Base-by-base conservation (phyloP, 805 yeast species). In the Lachancea meyersii region DNA sequence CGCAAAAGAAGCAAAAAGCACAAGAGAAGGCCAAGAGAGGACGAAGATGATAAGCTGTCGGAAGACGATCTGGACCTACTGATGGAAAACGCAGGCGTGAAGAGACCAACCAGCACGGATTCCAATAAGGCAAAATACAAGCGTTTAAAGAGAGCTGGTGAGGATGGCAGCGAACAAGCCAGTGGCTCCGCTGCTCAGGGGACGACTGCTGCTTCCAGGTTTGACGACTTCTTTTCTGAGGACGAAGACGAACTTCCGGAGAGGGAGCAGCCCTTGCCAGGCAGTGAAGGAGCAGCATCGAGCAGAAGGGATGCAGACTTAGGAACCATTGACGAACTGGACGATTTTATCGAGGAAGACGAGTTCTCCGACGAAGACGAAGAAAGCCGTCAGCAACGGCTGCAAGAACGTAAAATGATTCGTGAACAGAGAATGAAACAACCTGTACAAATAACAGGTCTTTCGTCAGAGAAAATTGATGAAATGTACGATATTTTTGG, bases 341-440 rank as follows among this genome's bases (percentile, higher is more conserved):
- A 88, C 61, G 98, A 89, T 60, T 93, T 93, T 67, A 93, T 93
- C 53, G 98, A 91, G 65, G 97, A 91, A 48, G 98, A 93, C 64
- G 97, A 89, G 61, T 83, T 84, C 57, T 86, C 94, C 7, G 97
- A 87, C 53, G 95, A 88, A 57, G 79, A 73, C 44, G 75, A 73
- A 52, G 74, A 67, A 42, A 72, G 72, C 18, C 72, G 72, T 30
- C 67, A 72, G 41, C 59, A 63, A 46, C 64, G 71, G 60, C 47
- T 54, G 26, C 52, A 53, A 35, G 64, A 61, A 42, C 53, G 62
- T 35, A 60, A 48, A 40, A 37, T 52, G 38, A 51, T 58, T 33
- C 63, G 71, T 49, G 65, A 68, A 48, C 68, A 67, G 48, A 62
- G 74, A 53, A 67, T 78, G 61, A 74, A 65, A 34, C 67, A 76